Percentiles rank a stretch among this genome's conserved stretches.
phyloP scores from a whole-genome alignment of 257 asterid species.

The Gardenia jasminoides region DNA sequence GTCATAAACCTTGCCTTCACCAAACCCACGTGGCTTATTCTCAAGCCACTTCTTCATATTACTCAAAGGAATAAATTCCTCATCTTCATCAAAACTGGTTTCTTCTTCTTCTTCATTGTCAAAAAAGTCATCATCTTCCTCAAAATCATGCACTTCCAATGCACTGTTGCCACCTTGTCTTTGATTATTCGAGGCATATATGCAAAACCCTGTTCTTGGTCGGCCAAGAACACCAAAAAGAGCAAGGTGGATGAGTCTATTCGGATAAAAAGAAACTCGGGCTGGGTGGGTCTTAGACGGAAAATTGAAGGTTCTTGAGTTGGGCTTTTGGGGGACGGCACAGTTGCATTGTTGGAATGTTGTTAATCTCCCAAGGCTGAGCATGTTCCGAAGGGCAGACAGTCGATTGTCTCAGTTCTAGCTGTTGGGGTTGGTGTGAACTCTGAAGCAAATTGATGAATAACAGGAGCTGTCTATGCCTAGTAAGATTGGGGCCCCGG shows the following conservation, averaged over 20 bases:
- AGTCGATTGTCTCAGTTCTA: neutral
- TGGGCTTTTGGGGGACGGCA: constrained; percentile 27
- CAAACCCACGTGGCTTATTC: constrained; percentile 82
- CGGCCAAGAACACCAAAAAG: constrained; percentile 18
- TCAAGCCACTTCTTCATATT: constrained; percentile 72
- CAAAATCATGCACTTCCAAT: constrained; percentile 39
- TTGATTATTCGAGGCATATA: constrained; percentile 35
- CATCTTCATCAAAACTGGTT: constrained; percentile 43
- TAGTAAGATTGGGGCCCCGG: no score
- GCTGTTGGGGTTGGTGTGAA: neutral
- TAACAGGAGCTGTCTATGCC: no score
- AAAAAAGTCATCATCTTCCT: constrained; percentile 31
- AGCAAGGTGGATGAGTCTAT: constrained; percentile 21
- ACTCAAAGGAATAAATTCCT: constrained; percentile 46
- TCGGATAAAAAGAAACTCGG: constrained; percentile 29
- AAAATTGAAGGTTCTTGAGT: constrained; percentile 25
- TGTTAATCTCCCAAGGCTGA: constrained; percentile 47
- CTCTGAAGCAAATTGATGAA: no score
- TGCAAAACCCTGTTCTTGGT: constrained; percentile 34
- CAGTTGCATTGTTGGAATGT: constrained; percentile 30
- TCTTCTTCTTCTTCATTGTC: constrained; percentile 25
- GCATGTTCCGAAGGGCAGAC: constrained; percentile 34
- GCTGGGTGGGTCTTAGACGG: constrained; percentile 31
- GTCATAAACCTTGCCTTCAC: constrained; percentile 86
- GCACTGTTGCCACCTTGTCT: constrained; percentile 26